Evolutionary conservation across 352 stramenopile genomes (phyloP), one percentile per base, ranked within the genome.

Genomic region (Phytophthora citrophthora): DNA sequence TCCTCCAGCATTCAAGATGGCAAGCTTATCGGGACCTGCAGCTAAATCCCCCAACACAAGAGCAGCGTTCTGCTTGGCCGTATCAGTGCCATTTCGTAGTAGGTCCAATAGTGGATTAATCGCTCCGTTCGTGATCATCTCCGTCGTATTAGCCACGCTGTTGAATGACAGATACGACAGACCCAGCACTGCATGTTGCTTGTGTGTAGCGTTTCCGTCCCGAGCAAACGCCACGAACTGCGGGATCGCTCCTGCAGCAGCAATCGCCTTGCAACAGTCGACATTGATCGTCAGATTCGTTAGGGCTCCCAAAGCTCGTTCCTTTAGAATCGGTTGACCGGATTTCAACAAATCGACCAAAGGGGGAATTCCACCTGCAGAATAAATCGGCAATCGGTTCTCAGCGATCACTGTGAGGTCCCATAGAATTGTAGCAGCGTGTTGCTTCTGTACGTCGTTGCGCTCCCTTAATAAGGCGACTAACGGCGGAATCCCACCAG

Each of bases 221-320:
- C 32, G 24, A 13, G 62, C 10, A 23, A 71, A 24, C 32, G 34
- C 32, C 44, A 62, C 10, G 18, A 66, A 57, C 5, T 29, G 24
- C 16, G 31, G 27, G 15, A 71, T 61, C 7, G 49, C 57, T 10
- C 56, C 63, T 13, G 27, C 57, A 32, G 16, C 36, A 18, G 41
- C 41, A 16, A 70, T 62, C 4, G 31, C n/a, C 7, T 16, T 24
- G 53, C 31, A 26, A 48, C 38, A 48, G 5, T 23, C 20, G 15
- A 10, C 7, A 20, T 46, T 31, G 8, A 36, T 16, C 9, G 54
- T 36, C 39, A 65, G 11, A 18, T 70, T 52, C 4, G n/a, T 15
- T 20, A 70, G 23, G 12, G 34, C 47, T 8, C 26, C 13, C 5
- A 36, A 12, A 24, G 53, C 47, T 18, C 29, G 29, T 54, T 53